Percentiles rank a stretch among this genome's conserved stretches.
phyloP scores from a whole-genome alignment of 805 yeast genomes.

The Nadsonia fulvescens region DNA sequence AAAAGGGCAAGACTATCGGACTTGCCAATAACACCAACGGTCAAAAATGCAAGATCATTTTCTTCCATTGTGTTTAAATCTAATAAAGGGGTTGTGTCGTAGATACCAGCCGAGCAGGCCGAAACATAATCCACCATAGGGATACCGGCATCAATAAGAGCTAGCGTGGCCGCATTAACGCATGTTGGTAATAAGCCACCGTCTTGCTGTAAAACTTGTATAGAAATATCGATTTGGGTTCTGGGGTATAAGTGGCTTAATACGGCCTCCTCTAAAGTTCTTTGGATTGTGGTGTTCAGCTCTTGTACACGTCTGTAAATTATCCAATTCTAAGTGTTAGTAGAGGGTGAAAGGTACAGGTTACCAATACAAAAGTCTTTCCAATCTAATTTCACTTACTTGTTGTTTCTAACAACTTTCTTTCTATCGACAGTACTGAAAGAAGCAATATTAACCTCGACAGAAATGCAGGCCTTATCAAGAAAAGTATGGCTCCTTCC shows the following conservation, averaged over 20 bases:
- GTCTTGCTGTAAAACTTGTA: conserved; percentile 73
- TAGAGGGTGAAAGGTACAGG: no score
- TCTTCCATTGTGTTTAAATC: conserved; percentile 78
- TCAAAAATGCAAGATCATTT: conserved; percentile 59
- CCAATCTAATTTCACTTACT: conserved; percentile 12
- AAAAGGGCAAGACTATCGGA: conserved; percentile 62
- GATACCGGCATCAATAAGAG: conserved; percentile 86
- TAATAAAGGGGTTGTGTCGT: conserved; percentile 58
- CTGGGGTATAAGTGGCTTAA: conserved; percentile 63
- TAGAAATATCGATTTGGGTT: conserved; percentile 55
- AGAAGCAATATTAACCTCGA: conserved; percentile 57
- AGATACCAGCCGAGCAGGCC: conserved; percentile 62
- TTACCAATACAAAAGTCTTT: no score
- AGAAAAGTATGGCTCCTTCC: conserved; percentile 27
- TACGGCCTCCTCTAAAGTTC: conserved; percentile 34
- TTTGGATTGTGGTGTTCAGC: conserved; percentile 16
- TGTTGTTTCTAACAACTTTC: conserved; percentile 47
- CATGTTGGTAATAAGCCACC: conserved; percentile 74
- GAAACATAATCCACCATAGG: conserved; percentile 84
- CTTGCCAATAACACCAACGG: conserved; percentile 72
- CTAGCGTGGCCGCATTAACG: conserved; percentile 73
- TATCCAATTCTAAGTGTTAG: no score
- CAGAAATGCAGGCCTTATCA: conserved; percentile 38
- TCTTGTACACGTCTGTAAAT: conserved; percentile 19
- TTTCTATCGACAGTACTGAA: conserved; percentile 65